phyloP scores from a whole-genome alignment of 2,329 filamentous ascomycete species.

The Grosmannia clavigera region DNA sequence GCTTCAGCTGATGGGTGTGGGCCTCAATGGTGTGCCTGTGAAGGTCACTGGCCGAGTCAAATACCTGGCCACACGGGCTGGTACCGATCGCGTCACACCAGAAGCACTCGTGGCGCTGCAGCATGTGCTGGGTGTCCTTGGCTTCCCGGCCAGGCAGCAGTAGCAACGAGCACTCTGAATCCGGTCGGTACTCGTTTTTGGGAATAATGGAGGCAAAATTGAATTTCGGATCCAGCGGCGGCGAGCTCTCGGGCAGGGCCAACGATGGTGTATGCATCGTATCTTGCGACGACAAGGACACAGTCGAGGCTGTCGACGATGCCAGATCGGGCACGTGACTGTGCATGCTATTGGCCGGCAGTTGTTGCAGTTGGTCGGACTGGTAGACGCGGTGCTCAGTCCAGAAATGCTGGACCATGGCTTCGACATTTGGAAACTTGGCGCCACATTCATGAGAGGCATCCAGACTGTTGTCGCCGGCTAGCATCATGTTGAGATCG shows the following conservation, averaged over 20 bases:
- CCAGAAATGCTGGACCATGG: conserved; percentile 13
- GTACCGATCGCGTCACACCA: conserved; percentile 17
- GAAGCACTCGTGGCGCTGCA: conserved; percentile 13
- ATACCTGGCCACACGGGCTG: conserved; percentile 19
- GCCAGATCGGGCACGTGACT: conserved; percentile 2
- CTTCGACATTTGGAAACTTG: conserved; percentile 11
- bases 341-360: background rate
- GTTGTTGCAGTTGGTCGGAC: background rate
- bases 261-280: background rate
- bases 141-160: background rate
- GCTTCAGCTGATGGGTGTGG: conserved; percentile 35
- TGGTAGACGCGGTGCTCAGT: conserved; percentile 8
- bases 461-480: background rate
- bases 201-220: background rate
- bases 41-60: conserved; percentile 33
- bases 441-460: conserved; percentile 10
- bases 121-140: background rate
- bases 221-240: background rate
- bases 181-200: background rate
- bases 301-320: conserved; percentile 2
- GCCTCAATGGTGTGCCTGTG: conserved; percentile 40
- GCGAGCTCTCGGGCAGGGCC: background rate
- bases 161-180: background rate
- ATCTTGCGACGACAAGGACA: conserved; percentile 7
- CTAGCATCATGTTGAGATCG: conserved; percentile 5